A percentile compares a stretch with the other conserved stretches of the same genome.
These are phyloP conservation scores for Maudiozyma serrabonitensis DNA, from an alignment of 805 yeast species.

Conservation along the genomic window DNA sequence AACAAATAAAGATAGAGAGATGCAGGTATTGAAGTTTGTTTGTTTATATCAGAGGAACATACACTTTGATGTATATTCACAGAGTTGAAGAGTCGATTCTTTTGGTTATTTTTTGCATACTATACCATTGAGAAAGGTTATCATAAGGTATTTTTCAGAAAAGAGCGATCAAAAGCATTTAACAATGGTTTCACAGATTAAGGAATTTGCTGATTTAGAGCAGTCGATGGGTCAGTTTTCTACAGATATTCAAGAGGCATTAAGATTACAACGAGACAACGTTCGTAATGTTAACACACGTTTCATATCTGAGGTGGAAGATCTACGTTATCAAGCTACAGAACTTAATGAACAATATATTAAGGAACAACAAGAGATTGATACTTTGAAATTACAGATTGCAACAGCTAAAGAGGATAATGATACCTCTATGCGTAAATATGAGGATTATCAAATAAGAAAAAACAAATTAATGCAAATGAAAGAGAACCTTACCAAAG, in stretches of 20 bases:
- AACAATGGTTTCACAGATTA: constrained; percentile 2
- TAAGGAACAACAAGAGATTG: constrained; percentile 11
- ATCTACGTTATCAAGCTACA: constrained; percentile 18
- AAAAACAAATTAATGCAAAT: constrained; percentile 29
- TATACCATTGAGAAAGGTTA: no score
- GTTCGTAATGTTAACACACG: constrained; percentile 4
- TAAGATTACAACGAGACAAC: not conserved
- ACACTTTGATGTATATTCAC: no score
- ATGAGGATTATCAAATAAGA: constrained; percentile 30
- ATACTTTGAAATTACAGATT: constrained; percentile 19
- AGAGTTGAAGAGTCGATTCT: no score
- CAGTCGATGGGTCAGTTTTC: constrained; percentile 2
- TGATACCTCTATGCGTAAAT: constrained; percentile 30
- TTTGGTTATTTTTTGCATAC: no score
- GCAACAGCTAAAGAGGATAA: constrained; percentile 15
- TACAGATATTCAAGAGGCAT: constrained; percentile 2
- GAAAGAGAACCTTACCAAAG: constrained; percentile 20
- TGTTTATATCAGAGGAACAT: no score
- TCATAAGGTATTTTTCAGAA: not conserved
- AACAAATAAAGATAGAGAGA: no score
- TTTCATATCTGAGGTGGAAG: constrained; percentile 7
- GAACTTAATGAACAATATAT: constrained; percentile 24
- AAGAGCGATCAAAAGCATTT: not conserved
- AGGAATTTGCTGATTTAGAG: constrained; percentile 2
- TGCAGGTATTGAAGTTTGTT: no score